These are phyloP conservation scores for Chloranthus sessilifolius DNA, from an alignment of 164 flowering plant species.

Conservation along the genomic window DNA sequence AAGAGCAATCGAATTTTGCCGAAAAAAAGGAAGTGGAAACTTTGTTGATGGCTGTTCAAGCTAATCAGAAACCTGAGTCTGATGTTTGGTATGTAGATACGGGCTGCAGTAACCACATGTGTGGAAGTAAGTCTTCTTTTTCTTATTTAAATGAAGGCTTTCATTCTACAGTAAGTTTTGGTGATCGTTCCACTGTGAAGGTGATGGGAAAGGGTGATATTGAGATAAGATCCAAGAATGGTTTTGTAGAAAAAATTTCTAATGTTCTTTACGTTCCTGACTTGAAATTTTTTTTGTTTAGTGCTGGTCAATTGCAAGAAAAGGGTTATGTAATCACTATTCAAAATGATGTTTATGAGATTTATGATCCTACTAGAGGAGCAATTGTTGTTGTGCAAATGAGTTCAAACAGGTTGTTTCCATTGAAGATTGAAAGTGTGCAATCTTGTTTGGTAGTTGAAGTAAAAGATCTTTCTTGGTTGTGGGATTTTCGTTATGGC, in stretches of 20 bases:
- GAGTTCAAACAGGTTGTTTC: constrained; percentile 8
- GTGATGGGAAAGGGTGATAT: constrained; percentile 12
- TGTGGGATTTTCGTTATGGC: constrained; percentile 6
- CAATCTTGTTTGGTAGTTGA: constrained; percentile 3
- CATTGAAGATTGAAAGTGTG: constrained; percentile 9
- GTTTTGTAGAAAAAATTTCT: constrained; percentile 12
- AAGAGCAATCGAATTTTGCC: constrained; percentile 6
- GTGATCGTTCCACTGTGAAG: too few species aligned
- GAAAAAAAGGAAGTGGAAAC: too few species aligned
- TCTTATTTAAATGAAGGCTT: too few species aligned
- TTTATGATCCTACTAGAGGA: too few species aligned
- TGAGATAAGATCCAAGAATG: constrained; percentile 11
- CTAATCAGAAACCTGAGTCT: not conserved
- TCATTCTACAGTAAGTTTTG: too few species aligned
- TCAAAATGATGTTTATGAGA: too few species aligned
- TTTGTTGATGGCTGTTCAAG: constrained; percentile 9
- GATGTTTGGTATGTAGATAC: too few species aligned
- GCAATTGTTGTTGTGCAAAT: too few species aligned
- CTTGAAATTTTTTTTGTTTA: constrained; percentile 1
- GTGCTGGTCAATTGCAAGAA: constrained; percentile 4
- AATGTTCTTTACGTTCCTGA: too few species aligned
- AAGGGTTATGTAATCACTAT: too few species aligned
- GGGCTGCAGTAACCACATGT: too few species aligned
- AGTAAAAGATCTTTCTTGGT: constrained; percentile 5
- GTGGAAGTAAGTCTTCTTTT: too few species aligned